These are phyloP conservation scores for Drosera spatulata DNA, from an alignment of 179 eudicot genomes.

Conservation along the genomic window DNA sequence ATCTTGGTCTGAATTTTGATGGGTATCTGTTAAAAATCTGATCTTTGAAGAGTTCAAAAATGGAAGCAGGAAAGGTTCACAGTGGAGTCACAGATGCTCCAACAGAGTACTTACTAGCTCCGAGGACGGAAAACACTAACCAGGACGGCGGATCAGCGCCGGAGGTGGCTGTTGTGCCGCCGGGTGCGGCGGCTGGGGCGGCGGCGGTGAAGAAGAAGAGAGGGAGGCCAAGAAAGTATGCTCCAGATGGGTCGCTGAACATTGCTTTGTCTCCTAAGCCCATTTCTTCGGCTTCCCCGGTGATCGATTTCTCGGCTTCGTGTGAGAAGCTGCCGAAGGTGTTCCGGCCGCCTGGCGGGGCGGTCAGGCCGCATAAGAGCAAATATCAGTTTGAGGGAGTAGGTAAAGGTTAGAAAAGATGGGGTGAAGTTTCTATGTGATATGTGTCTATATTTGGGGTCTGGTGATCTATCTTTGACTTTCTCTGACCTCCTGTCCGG, in stretches of 20 bases:
- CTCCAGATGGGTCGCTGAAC: slow-evolving; percentile 54
- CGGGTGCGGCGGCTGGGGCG: slow-evolving; percentile 7
- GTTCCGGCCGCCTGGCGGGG: slow-evolving; percentile 21
- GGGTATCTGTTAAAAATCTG: slow-evolving; percentile 12
- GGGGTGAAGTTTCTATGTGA: not conserved
- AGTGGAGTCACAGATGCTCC: slow-evolving; percentile 90
- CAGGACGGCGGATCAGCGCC: slow-evolving; percentile 29
- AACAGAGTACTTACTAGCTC: slow-evolving; percentile 65
- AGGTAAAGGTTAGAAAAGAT: slow-evolving; percentile 21
- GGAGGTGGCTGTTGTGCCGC: slow-evolving; percentile 9
- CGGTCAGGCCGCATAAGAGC: slow-evolving; percentile 38
- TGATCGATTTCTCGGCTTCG: slow-evolving; percentile 81
- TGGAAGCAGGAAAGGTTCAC: slow-evolving; percentile 61
- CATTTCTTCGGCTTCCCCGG: slow-evolving; percentile 45
- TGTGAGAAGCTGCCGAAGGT: slow-evolving; percentile 28
- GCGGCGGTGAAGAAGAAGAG: slow-evolving; percentile 56
- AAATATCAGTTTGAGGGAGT: slow-evolving; percentile 35
- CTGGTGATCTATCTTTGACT: too few relatives aligned
- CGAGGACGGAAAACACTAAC: slow-evolving; percentile 37
- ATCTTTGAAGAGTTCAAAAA: slow-evolving; percentile 7
- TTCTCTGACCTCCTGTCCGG: too few relatives aligned
- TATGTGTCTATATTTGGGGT: too few relatives aligned
- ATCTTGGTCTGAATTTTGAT: not conserved
- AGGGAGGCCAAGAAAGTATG: slow-evolving; percentile 92
- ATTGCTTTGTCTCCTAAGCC: slow-evolving; percentile 64